Evolutionary conservation across 495 filamentous ascomycete species (phyloP).

Genomic region (Halenospora varia): DNA sequence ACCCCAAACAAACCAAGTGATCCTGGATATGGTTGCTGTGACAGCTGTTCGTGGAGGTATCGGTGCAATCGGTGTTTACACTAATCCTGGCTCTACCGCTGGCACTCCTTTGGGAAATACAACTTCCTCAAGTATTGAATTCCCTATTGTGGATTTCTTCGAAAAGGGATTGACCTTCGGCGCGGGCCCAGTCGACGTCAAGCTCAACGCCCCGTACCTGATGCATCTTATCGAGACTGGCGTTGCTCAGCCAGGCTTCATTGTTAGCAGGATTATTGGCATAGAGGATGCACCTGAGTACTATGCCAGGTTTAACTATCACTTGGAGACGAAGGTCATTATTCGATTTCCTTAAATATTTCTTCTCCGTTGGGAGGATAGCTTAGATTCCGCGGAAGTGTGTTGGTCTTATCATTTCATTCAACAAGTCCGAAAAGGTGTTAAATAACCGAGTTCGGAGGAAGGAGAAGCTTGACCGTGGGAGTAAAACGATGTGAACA

Average conservation of each 20-base stretch:
- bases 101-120: background rate
- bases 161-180: background rate
- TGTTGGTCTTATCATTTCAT: no score
- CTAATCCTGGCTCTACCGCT: background rate
- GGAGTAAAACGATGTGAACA: no score
- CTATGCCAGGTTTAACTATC: constrained; percentile 16
- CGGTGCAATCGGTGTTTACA: background rate
- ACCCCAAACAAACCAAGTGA: background rate
- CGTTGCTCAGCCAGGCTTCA: background rate
- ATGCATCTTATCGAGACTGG: background rate
- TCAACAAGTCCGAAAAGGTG: no score
- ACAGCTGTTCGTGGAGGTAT: background rate
- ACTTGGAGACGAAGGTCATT: constrained; percentile 17
- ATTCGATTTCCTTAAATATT: background rate
- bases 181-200: background rate
- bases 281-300: constrained; percentile 23
- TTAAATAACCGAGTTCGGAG: no score
- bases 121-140: background rate
- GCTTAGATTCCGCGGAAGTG: no score
- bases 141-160: background rate
- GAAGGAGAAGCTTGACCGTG: no score
- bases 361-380: no score
- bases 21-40: background rate
- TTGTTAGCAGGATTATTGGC: constrained; percentile 6
- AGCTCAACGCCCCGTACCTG: background rate